Evolutionary conservation across 106 monocot species (phyloP).

Genomic region (Dendrobium nobile): DNA sequence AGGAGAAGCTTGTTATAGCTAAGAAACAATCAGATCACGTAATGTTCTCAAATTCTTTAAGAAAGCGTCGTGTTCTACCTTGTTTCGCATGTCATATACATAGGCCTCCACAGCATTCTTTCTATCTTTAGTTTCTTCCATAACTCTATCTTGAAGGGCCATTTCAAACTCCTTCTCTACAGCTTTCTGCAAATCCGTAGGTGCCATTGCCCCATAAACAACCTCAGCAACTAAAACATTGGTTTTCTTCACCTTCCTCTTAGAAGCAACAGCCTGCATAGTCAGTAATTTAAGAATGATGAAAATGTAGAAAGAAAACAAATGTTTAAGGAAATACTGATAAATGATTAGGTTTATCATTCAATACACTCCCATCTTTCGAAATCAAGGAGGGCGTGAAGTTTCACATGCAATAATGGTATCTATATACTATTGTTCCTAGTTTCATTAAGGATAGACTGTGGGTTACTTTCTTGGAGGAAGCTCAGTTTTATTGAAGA

Average conservation of each 20-base stretch:
- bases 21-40: no score
- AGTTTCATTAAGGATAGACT: no score
- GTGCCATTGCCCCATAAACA: constrained; percentile 44
- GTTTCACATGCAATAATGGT: no score
- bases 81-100: constrained; percentile 96
- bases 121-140: constrained; percentile 97
- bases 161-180: constrained; percentile 79
- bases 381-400: no score
- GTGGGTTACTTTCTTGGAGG: no score
- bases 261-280: constrained; percentile 42
- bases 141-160: constrained; percentile 92
- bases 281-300: background rate
- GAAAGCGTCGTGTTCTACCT: constrained; percentile 23
- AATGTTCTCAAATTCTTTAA: background rate
- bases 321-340: background rate
- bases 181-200: constrained; percentile 61
- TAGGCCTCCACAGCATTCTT: constrained; percentile 99
- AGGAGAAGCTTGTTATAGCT: background rate
- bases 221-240: constrained; percentile 59
- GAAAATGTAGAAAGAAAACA: background rate
- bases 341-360: no score
- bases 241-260: constrained; percentile 80
- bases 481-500: no score
- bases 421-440: no score
- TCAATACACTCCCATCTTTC: no score